Evolutionary conservation across 345 rosid genomes (phyloP), one percentile per base, ranked within the genome.

Genomic region (Adansonia digitata): DNA sequence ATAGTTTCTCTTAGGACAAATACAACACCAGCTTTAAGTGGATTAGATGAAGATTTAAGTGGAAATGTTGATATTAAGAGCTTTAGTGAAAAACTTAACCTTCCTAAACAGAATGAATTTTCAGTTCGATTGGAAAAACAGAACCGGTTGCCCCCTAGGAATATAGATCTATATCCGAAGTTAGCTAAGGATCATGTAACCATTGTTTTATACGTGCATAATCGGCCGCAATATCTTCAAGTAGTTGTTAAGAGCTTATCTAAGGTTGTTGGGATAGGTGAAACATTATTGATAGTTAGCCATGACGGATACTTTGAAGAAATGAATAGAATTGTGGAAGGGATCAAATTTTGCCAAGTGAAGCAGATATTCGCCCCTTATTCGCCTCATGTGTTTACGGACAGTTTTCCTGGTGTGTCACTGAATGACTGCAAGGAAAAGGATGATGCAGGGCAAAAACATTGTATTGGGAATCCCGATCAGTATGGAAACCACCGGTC

Each of bases 401-500:
- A 62, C 35, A 74, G 91, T 46, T 95, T 95, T 73, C 99, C 97
- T 0, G 97, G 98, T 59, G 86, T 75, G 18, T 86, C 98, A 0
- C 51, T 52, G 2, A 73, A 77, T 34, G 99, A 95, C 65, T 95
- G 99, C 75, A 86, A 81, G 82, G 81, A 80, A 34, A 93, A 89
- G 78, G 94, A 90, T 74, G 88, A 87, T 84, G 82, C 90, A 22
- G 71, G 40, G 1, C 81, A 67, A 85, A 86, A 81, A 63, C 85
- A 61, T 34, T 95, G 99, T 71, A 18, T 71, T 7, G 98, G 99
- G 26, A 89, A 83, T 84, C 89, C 97, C 0, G 99, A 95, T 85
- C 99, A 95, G 84, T 95, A 90, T 79, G 99, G 99, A 75, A 87
- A 95, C 79, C 94, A 95, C 45, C 76, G 98, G 52, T 88, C 91